phyloP scores from a whole-genome alignment of 176 grass and related monocot species.

The Thinopyrum elongatum region DNA sequence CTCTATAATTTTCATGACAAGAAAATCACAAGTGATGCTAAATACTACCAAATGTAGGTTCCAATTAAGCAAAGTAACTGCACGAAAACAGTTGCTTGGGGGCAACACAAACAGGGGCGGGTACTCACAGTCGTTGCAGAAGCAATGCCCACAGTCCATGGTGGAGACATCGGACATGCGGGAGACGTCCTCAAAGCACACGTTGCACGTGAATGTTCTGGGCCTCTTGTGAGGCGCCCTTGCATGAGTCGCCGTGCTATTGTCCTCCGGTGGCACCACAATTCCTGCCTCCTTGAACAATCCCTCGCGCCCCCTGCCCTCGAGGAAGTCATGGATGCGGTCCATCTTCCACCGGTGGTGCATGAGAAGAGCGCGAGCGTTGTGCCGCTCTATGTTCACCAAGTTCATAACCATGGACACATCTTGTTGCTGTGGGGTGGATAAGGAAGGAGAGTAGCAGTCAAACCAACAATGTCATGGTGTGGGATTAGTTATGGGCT shows the following conservation, averaged over 20 bases:
- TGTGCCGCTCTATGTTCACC: conserved; percentile 12
- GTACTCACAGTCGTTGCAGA: conserved; percentile 11
- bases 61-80: not conserved
- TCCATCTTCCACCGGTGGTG: conserved; percentile 35
- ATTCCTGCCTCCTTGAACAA: not conserved
- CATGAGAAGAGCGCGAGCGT: conserved; percentile 24
- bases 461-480: not conserved
- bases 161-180: not conserved
- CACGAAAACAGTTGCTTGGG: not conserved
- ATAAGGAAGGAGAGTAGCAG: not conserved
- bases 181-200: not conserved
- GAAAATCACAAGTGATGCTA: not conserved
- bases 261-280: not conserved
- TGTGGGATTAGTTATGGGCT: too few relatives aligned
- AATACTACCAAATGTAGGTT: not conserved
- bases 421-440: conserved; percentile 18
- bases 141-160: conserved; percentile 12
- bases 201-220: not conserved
- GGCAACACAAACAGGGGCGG: too few relatives aligned
- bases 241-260: not conserved
- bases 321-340: conserved; percentile 19
- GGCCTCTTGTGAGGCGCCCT: not conserved
- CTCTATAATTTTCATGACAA: not conserved
- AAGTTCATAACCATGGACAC: conserved; percentile 27
- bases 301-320: not conserved